Evolutionary conservation across 2,329 filamentous ascomycete genomes (phyloP), one percentile per base, ranked within the genome.

Genomic region (Thielaviopsis ethacetica): DNA sequence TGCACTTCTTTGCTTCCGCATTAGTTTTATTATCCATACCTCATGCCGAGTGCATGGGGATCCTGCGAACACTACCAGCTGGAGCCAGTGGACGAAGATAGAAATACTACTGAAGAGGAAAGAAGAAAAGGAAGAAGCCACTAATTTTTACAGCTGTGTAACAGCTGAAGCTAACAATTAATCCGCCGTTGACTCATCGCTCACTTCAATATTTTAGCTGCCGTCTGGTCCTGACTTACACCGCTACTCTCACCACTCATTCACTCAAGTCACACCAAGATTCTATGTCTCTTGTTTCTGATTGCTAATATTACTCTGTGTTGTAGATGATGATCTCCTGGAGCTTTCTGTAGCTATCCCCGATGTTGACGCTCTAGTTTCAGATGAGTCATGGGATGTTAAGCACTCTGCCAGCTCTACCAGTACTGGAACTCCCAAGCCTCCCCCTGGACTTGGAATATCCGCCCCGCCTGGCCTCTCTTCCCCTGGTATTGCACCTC

Each of bases 341-440:
- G 78, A 76, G 12, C 72, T 84, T 53, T 81, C 83, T 62, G 82
- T 84, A 63, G 82, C 77, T 13, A 76, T 75, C 2, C 74, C 75
- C 51, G 83, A 79, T n/a, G 80, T 88, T 49, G 84, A 87, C 67
- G 82, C 82, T 3, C 71, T 88, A 3, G 84, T 88, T 13, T 80
- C 82, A 22, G 84, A 88, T 65, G 72, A 79, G n/a, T 65, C 67
- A 3, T 38, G 53, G 51, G 7, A 57, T 47, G 22, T n/a, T 22
- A 19, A 27, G 7, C 19, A 30, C 26, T 56, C 58, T n/a, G 47
- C 34, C 21, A 41, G 27, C 21, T 54, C 57, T 6, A n/a, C 38
- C n/a, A 22, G 21, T n/a, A 22, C 57, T 4, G 51, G 17, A 10
- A 49, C 38, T 12, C 38, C 57, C n/a, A 58, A 58, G 38, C 57